Evolutionary conservation across 306 rosid species (phyloP).

Genomic region (Hippophae gyantsensis): DNA sequence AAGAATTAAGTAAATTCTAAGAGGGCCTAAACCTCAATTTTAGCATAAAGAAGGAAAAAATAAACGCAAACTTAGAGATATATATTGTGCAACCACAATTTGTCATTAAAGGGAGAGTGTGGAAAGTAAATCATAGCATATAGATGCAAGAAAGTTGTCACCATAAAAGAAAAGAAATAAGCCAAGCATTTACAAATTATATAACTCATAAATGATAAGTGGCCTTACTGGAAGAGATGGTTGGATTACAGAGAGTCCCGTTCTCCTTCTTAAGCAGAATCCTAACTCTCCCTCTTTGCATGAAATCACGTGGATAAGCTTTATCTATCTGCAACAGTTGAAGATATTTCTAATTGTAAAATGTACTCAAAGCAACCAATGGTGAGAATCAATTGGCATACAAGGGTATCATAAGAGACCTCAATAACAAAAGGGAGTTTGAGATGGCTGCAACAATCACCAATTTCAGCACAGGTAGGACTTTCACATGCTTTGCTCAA

Average conservation of each 20-base stretch:
- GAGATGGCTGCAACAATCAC: conserved; percentile 70
- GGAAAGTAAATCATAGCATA: no score
- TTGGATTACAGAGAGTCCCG: conserved; percentile 57
- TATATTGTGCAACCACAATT: no score
- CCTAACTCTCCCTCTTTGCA: conserved; percentile 86
- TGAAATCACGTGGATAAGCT: conserved; percentile 89
- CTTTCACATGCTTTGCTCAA: conserved; percentile 62
- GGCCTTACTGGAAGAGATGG: conserved; percentile 57
- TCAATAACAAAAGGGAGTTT: conserved; percentile 69
- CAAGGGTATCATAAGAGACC: conserved; percentile 26
- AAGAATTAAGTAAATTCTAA: no score
- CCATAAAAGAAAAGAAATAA: background rate
- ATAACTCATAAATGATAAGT: background rate
- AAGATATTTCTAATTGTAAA: background rate
- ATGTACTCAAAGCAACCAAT: background rate
- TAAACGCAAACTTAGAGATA: background rate
- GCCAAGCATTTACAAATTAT: no score
- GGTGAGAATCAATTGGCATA: background rate
- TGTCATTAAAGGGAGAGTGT: no score
- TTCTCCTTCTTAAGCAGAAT: conserved; percentile 67
- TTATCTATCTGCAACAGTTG: conserved; percentile 46
- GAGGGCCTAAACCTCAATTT: background rate
- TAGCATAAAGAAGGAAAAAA: no score
- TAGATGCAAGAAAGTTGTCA: background rate
- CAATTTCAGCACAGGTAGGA: conserved; percentile 78